Percentiles rank a stretch among this genome's conserved stretches.
These are phyloP conservation scores for Schizosaccharomyces japonicus DNA, from an alignment of 805 yeast genomes.

Conservation along the genomic window DNA sequence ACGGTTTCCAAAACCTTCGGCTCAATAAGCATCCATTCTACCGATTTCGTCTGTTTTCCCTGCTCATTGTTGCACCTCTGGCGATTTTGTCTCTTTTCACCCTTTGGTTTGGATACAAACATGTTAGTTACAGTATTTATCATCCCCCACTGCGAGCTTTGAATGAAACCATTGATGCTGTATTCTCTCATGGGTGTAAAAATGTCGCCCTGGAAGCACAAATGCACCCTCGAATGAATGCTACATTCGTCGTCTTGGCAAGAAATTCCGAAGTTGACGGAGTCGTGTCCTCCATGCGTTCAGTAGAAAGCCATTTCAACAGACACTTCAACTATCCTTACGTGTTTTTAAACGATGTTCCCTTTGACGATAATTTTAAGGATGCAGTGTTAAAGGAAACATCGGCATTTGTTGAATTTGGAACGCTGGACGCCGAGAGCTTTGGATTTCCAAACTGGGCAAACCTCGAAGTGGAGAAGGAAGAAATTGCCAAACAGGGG, in stretches of 20 bases:
- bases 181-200: slow-evolving; percentile 30
- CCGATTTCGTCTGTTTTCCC: neutral
- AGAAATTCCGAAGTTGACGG: slow-evolving; percentile 58
- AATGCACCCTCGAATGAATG: slow-evolving; percentile 37
- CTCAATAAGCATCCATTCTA: neutral
- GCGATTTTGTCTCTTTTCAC: neutral
- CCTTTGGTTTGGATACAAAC: neutral
- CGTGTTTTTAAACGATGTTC: slow-evolving; percentile 65
- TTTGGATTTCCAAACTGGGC: slow-evolving; percentile 49
- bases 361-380: slow-evolving; percentile 43
- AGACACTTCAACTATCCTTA: slow-evolving; percentile 89
- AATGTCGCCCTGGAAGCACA: slow-evolving; percentile 20
- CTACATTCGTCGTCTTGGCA: slow-evolving; percentile 64
- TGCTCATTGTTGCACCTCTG: neutral
- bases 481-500: slow-evolving; percentile 47
- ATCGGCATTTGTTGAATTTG: slow-evolving; percentile 45
- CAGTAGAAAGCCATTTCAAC: slow-evolving; percentile 70
- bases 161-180: neutral
- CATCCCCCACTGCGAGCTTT: neutral
- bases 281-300: slow-evolving; percentile 46
- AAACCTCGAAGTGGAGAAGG: slow-evolving; percentile 25
- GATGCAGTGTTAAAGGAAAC: slow-evolving; percentile 28
- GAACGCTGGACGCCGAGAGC: slow-evolving; percentile 28
- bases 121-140: neutral
- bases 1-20: neutral